phyloP scores from a whole-genome alignment of 2,329 filamentous ascomycete genomes.

The Calonectria fujianensis region DNA sequence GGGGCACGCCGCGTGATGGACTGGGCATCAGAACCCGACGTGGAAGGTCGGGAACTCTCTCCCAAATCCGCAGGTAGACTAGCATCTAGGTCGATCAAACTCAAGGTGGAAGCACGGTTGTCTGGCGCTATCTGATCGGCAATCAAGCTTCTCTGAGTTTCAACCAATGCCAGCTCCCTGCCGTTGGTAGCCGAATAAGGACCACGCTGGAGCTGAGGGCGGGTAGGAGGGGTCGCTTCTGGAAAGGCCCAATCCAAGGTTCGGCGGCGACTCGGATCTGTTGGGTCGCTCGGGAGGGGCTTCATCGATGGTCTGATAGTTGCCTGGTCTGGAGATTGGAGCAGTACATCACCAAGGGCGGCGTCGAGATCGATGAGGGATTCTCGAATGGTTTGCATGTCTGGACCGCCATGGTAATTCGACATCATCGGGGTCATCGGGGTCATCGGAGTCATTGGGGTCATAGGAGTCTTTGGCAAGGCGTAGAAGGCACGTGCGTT shows the following conservation, averaged over 20 bases:
- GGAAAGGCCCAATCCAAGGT: constrained; percentile 77
- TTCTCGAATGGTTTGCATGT: constrained; percentile 72
- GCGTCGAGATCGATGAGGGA: constrained; percentile 80
- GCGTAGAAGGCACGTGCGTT: constrained; percentile 78
- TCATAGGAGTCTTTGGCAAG: constrained; percentile 59
- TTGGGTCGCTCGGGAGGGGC: constrained; percentile 74
- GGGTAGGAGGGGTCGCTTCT: constrained; percentile 70
- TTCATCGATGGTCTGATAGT: constrained; percentile 73
- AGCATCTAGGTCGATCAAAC: constrained; percentile 74
- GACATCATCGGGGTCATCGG: constrained; percentile 60
- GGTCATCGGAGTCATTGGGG: too few species aligned
- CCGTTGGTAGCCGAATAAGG: constrained; percentile 61
- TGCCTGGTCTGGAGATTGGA: constrained; percentile 76
- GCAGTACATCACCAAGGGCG: constrained; percentile 74
- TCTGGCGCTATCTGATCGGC: constrained; percentile 60
- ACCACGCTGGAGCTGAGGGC: constrained; percentile 71
- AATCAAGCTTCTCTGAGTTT: constrained; percentile 71
- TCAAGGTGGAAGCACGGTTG: constrained; percentile 66
- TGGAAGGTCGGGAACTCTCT: constrained; percentile 73
- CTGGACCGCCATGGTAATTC: constrained; percentile 75
- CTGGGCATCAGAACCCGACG: constrained; percentile 76
- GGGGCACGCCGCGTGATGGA: constrained; percentile 73
- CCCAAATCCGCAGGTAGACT: constrained; percentile 70
- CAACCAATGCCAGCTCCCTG: constrained; percentile 63
- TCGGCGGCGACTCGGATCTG: constrained; percentile 71